A percentile compares a stretch with the other conserved stretches of the same genome.
Evolutionary conservation across 2,329 filamentous ascomycete genomes (phyloP).

Genomic region (Ophiostoma sp.): DNA sequence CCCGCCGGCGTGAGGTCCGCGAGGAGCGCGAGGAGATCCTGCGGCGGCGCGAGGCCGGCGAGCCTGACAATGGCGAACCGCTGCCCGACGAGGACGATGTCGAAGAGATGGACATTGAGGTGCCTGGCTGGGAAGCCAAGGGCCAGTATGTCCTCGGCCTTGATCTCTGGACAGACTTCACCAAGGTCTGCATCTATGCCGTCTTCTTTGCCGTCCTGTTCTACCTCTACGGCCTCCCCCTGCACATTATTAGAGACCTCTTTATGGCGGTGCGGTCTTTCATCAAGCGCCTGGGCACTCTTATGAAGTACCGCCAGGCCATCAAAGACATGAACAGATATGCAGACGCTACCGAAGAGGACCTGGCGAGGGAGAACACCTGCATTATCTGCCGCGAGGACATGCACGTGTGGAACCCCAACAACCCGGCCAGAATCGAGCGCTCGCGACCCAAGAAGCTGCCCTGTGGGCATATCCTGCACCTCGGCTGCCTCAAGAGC

Average conservation of each 20-base stretch:
- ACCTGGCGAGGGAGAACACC: conserved; percentile 79
- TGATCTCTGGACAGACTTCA: conserved; percentile 78
- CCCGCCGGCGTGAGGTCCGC: conserved; percentile 63
- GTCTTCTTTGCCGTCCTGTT: conserved; percentile 91
- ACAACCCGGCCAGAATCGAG: conserved; percentile 67
- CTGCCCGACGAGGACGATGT: conserved; percentile 62
- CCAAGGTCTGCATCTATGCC: conserved; percentile 84
- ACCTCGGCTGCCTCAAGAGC: conserved; percentile 89
- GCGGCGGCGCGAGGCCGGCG: conserved; percentile 41
- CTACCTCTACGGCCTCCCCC: conserved; percentile 88
- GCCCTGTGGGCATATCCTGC: conserved; percentile 90
- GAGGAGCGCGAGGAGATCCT: conserved; percentile 51
- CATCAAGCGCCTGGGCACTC: conserved; percentile 79
- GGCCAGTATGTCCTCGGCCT: conserved; percentile 86
- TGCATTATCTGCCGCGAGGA: conserved; percentile 98
- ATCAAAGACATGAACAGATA: conserved; percentile 94
- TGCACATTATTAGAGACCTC: conserved; percentile 93
- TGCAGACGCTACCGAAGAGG: conserved; percentile 81
- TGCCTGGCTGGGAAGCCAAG: conserved; percentile 94
- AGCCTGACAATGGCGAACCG: conserved; percentile 42
- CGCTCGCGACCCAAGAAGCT: conserved; percentile 88
- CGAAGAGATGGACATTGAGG: conserved; percentile 90
- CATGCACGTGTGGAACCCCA: conserved; percentile 73
- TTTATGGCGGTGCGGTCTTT: conserved; percentile 93
- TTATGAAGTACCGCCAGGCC: conserved; percentile 83